Conservation (phyloP, 257 asterid species). For the Nicotiana knightiana region DNA sequence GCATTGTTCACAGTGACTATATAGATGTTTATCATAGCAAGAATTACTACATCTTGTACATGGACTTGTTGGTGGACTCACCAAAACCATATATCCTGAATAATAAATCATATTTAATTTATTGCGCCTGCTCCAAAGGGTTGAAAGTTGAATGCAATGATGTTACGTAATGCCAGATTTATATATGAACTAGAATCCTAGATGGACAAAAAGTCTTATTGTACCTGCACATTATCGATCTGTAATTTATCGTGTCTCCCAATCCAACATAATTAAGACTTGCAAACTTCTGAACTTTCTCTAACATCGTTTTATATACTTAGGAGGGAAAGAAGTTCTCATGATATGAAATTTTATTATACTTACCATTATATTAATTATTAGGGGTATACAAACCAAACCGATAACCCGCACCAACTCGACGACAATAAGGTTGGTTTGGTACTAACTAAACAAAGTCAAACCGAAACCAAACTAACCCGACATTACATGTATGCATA, state of each 20-base stretch:
- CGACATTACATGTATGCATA: too few species aligned
- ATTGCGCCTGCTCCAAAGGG: not conserved
- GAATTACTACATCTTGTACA: not conserved
- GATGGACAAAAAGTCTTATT: not conserved
- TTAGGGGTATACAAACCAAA: too few species aligned
- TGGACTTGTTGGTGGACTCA: not conserved
- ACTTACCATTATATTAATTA: not conserved
- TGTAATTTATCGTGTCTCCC: not conserved
- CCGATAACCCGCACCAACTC: too few species aligned
- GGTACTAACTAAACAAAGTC: too few species aligned
- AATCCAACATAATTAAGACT: not conserved
- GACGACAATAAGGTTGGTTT: too few species aligned
- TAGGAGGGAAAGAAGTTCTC: not conserved
- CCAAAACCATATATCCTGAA: not conserved
- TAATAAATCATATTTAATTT: not conserved
- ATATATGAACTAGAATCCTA: not conserved
- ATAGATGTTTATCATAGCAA: not conserved
- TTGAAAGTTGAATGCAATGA: not conserved
- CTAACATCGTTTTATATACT: not conserved
- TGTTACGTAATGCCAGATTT: not conserved
- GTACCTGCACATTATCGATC: not conserved
- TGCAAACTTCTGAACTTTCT: not conserved
- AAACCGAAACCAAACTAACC: too few species aligned
- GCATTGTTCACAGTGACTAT: not conserved
- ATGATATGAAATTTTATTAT: too few species aligned